Base-by-base conservation (phyloP, 2,329 filamentous ascomycete genomes). In the Cucurbitaria berberidis region DNA sequence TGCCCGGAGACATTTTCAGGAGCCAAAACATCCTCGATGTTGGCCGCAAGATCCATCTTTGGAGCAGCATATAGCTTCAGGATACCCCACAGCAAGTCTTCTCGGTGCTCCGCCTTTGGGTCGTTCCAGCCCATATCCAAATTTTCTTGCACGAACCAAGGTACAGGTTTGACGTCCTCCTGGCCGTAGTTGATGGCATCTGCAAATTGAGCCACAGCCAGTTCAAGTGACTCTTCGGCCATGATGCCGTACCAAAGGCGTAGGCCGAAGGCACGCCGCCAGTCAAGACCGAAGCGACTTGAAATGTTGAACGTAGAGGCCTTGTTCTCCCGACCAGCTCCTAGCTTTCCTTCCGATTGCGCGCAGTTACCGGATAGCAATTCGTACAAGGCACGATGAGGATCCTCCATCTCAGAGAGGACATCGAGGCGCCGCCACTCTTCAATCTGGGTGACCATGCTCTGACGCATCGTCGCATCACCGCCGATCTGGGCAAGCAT, bases 211-310 rank as follows among this genome's bases (percentile, higher is more conserved):
- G 81, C 76, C 4, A 99, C 87, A 2, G 93, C 93, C 40, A 82
- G 79, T 44, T 88, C 85, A 38, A 97, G 81, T 30, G 86, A 83
- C 39, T 92, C 89, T 34, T 86, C 81, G 29, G 84, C 80, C 2
- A 84, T 81, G 35, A 87, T 89, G 39, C 87, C 88, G 73, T 96
- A 99, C 90, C 92, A 98, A 1, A 99, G 81, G 38, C 93, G 87
- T 44, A 99, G 82, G 10, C 91, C 93, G 74, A 99, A 96, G 0
- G 93, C 88, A 69, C 96, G 93, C 73, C 91, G 88, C 95, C 95
- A 99, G 72, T 96, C 90, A 30, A 99, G 81, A 4, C 86, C 86
- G 71, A 97, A 99, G 41, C 88, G 87, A 65, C 89, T 84, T 1
- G 91, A 90, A 60, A 99, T 90, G 48, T 87, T 83, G 69, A 99